phyloP scores from a whole-genome alignment of 1,284 basidiomycete species.

The Boletus holoroseus region DNA sequence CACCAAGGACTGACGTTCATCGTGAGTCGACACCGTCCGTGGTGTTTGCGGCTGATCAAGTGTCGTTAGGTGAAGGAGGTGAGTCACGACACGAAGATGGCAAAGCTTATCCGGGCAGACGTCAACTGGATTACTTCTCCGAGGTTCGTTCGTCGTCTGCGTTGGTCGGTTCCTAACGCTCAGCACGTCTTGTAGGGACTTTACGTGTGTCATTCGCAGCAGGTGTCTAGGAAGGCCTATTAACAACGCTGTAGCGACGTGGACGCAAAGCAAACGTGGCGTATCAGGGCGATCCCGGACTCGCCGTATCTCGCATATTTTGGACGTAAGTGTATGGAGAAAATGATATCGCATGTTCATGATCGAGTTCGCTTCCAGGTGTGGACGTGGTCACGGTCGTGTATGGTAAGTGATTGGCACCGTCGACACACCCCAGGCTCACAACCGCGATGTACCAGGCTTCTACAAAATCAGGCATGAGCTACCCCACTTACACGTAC shows the following conservation, averaged over 20 bases:
- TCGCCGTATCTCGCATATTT: conserved; percentile 63
- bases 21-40: conserved; percentile 35
- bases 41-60: conserved; percentile 5
- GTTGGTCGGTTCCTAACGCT: background rate
- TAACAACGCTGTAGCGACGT: conserved; percentile 51
- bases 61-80: conserved; percentile 67
- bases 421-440: background rate
- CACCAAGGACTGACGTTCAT: conserved; percentile 77
- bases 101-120: conserved; percentile 64
- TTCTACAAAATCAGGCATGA: conserved; percentile 59
- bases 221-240: background rate
- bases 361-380: conserved; percentile 36
- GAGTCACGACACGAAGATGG: conserved; percentile 73
- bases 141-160: conserved; percentile 40
- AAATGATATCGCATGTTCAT: background rate
- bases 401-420: conserved; percentile 50
- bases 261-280: conserved; percentile 72
- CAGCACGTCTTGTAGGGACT: conserved; percentile 47
- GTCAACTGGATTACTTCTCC: conserved; percentile 83
- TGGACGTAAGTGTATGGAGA: conserved; percentile 51
- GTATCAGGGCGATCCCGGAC: conserved; percentile 65
- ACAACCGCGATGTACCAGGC: conserved; percentile 32
- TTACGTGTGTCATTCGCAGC: conserved; percentile 47
- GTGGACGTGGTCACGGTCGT: conserved; percentile 70
- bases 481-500: too few relatives aligned